Percentiles rank a stretch among this genome's conserved stretches.
Conservation (phyloP, 73 alveolate species). For the Symbiodinium natans region DNA sequence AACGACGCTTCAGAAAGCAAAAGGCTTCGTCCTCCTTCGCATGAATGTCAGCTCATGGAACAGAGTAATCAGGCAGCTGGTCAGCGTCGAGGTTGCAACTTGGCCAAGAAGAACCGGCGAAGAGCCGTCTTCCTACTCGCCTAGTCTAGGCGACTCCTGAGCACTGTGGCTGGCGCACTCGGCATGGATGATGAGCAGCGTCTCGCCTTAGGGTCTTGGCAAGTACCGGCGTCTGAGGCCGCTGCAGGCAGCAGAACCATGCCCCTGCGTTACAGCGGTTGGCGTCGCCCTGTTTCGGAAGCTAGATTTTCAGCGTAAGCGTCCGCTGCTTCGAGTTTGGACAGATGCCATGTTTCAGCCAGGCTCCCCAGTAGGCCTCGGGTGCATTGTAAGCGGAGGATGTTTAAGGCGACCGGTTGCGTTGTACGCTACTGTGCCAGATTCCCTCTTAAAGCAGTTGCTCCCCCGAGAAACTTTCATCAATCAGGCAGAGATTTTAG, state of each 20-base stretch:
- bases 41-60: too few species aligned
- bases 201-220: neutral
- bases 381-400: neutral
- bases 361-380: neutral
- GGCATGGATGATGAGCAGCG: neutral
- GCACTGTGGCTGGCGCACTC: too few species aligned
- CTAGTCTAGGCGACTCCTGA: too few species aligned
- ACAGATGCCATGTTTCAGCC: neutral
- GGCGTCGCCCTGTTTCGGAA: neutral
- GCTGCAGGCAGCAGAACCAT: neutral
- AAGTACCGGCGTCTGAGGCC: neutral
- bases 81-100: too few species aligned
- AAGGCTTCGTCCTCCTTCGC: too few species aligned
- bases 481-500: neutral
- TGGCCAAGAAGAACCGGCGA: too few species aligned
- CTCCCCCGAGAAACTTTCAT: neutral
- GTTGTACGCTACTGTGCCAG: neutral
- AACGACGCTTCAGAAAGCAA: too few species aligned
- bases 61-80: too few species aligned
- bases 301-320: neutral
- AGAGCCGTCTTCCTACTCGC: too few species aligned
- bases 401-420: neutral
- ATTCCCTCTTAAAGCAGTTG: neutral
- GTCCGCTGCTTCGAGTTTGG: neutral
- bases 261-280: neutral